Conservation (phyloP, 805 yeast genomes). For the Candida khao-thaluensis region DNA sequence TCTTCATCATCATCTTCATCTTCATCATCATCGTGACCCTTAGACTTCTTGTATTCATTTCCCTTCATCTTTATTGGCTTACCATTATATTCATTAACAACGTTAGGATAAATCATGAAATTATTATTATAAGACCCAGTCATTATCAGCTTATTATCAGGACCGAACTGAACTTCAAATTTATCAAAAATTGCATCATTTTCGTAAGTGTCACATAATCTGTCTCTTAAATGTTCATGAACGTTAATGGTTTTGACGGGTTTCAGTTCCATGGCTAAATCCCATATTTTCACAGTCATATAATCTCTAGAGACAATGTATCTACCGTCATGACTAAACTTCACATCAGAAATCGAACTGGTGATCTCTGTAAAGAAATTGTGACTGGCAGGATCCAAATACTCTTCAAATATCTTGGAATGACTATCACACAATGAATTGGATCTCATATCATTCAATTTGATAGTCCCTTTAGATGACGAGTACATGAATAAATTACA, state of each 20-base stretch:
- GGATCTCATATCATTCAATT: constrained; percentile 94
- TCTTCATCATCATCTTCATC: constrained; percentile 28
- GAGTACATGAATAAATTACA: constrained; percentile 96
- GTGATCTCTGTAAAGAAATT: constrained; percentile 98
- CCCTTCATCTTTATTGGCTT: constrained; percentile 13
- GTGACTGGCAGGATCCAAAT: constrained; percentile 87
- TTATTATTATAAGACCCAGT: constrained; percentile 97
- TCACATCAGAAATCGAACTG: constrained; percentile 88
- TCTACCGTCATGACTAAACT: constrained; percentile 87
- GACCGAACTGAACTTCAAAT: constrained; percentile 93
- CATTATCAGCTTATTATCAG: constrained; percentile 89
- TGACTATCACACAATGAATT: constrained; percentile 92
- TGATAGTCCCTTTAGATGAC: constrained; percentile 91
- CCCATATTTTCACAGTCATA: constrained; percentile 98
- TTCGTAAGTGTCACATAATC: constrained; percentile 95
- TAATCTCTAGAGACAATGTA: constrained; percentile 97
- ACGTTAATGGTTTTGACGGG: constrained; percentile 93
- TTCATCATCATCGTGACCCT: too few species aligned
- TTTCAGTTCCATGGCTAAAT: constrained; percentile 91
- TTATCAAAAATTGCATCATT: constrained; percentile 98
- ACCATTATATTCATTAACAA: constrained; percentile 34
- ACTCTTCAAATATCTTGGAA: constrained; percentile 86
- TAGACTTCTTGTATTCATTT: background rate
- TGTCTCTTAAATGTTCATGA: constrained; percentile 90
- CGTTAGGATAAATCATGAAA: constrained; percentile 94